phyloP scores from a whole-genome alignment of 106 monocot species.

The Posidonia australis region DNA sequence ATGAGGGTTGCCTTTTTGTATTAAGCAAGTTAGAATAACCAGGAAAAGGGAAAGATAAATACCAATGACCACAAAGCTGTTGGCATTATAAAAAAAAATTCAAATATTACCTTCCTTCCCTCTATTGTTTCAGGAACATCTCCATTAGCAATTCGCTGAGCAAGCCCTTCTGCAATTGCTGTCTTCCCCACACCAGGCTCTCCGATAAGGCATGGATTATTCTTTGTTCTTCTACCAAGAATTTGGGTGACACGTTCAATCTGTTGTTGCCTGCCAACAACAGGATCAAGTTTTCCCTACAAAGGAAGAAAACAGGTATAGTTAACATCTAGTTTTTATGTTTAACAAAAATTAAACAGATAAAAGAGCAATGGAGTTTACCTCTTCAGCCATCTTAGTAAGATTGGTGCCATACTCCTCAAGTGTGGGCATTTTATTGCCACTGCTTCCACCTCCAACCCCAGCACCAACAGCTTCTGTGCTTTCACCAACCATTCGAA shows the following conservation, averaged over 20 bases:
- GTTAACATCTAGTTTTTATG: background rate
- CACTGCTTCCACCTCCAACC: constrained; percentile 30
- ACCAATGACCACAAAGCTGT: background rate
- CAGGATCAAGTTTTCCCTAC: constrained; percentile 39
- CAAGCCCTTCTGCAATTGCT: constrained; percentile 43
- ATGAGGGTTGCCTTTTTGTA: no score
- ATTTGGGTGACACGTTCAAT: constrained; percentile 43
- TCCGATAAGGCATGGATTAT: constrained; percentile 37
- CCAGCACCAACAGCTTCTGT: constrained; percentile 37
- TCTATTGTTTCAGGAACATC: constrained; percentile 38
- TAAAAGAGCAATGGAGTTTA: background rate
- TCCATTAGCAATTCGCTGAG: constrained; percentile 34
- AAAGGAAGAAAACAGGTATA: background rate
- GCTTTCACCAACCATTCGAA: constrained; percentile 36
- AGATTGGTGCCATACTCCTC: constrained; percentile 36
- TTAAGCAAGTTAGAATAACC: no score
- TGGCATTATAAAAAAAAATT: background rate
- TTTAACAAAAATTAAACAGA: background rate
- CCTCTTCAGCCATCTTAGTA: constrained; percentile 35
- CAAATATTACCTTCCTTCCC: constrained; percentile 24
- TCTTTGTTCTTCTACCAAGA: constrained; percentile 36
- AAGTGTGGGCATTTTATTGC: constrained; percentile 28
- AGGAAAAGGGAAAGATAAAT: no score
- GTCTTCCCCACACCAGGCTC: constrained; percentile 48
- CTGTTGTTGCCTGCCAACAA: constrained; percentile 32